Percentiles rank a stretch among this genome's conserved stretches.
Conservation (phyloP, 2,329 filamentous ascomycete genomes). For the Colletotrichum higginsianum region DNA sequence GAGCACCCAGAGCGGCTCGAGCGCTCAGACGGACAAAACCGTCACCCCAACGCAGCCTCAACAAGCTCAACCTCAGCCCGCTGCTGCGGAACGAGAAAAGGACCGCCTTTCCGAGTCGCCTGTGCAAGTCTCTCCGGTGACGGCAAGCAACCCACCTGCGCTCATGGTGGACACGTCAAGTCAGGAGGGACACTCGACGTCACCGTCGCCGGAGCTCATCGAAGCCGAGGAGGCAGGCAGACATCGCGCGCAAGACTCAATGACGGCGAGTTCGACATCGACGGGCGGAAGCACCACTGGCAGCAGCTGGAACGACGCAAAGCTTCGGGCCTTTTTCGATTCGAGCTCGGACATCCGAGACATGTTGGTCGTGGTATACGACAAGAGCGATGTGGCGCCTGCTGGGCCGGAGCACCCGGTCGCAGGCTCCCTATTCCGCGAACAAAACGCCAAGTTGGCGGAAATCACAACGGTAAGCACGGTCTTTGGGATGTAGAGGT, state of each 20-base stretch:
- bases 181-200: conserved; percentile 76
- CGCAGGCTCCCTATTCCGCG: conserved; percentile 83
- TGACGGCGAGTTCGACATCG: conserved; percentile 66
- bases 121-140: conserved; percentile 73
- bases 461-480: conserved; percentile 83
- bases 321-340: conserved; percentile 90
- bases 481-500: neutral
- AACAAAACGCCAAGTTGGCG: conserved; percentile 87
- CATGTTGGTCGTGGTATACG: conserved; percentile 90
- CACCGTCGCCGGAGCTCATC: conserved; percentile 74
- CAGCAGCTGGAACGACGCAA: conserved; percentile 87
- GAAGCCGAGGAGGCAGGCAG: conserved; percentile 60
- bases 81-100: conserved; percentile 26
- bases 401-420: conserved; percentile 89
- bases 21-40: conserved; percentile 53
- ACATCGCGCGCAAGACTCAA: conserved; percentile 61
- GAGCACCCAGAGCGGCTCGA: conserved; percentile 49
- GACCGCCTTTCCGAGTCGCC: conserved; percentile 78
- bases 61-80: conserved; percentile 21
- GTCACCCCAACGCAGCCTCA: conserved; percentile 44
- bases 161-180: conserved; percentile 81
- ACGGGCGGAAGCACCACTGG: conserved; percentile 60
- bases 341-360: conserved; percentile 91
- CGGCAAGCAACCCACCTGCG: conserved; percentile 71
- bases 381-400: conserved; percentile 87